Evolutionary conservation across 805 yeast genomes (phyloP), one percentile per base, ranked within the genome.

Genomic region (Yarrowia osloensis): DNA sequence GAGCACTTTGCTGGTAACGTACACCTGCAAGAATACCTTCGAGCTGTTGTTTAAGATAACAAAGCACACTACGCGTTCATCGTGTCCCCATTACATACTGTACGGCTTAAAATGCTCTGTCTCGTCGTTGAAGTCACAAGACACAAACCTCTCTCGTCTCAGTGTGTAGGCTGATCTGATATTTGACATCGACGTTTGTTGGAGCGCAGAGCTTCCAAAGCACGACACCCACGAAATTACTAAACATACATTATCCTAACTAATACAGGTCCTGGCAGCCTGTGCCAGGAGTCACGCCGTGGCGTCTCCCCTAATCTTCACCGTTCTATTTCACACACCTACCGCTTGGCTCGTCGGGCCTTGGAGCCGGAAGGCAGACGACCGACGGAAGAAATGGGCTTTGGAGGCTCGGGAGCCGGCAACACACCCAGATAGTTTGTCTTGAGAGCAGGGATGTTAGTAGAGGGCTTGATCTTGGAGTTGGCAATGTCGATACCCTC

Each of bases 351-450:
- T 28, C 63, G 31, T 57, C 63, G 29, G 39, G 47, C 8, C 63
- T 57, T 57, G 13, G 37, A 7, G 19, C 49, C 19, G 2, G 49
- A 39, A 57, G 49, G 49, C 9, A 57, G 49, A 26, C 63, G 63
- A 12, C 63, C 63, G 5, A 57, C 63, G 3, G 63, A 50, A 2
- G 65, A 22, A 8, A 68, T 35, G 24, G 69, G 70, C 46, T 69
- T 70, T 1, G 71, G 57, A 42, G 59, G 70, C 19, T 74, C 75
- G 1, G 75, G 73, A 2, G 73, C 74, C 17, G 97, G 97, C 73
- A 93, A 81, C 0, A 88, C 82, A 55, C 98, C 98, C 40, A 84
- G 78, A 73, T 90, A 92, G 70, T 88, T 90, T 26, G 87, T 84
- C 74, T 86, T 86, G 67, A 89, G 81, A 0, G 89, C 87, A 0